A percentile compares a stretch with the other conserved stretches of the same genome.
These are phyloP conservation scores for Trichoderma koningiopsis DNA, from an alignment of 2,329 filamentous ascomycete genomes.

Conservation along the genomic window DNA sequence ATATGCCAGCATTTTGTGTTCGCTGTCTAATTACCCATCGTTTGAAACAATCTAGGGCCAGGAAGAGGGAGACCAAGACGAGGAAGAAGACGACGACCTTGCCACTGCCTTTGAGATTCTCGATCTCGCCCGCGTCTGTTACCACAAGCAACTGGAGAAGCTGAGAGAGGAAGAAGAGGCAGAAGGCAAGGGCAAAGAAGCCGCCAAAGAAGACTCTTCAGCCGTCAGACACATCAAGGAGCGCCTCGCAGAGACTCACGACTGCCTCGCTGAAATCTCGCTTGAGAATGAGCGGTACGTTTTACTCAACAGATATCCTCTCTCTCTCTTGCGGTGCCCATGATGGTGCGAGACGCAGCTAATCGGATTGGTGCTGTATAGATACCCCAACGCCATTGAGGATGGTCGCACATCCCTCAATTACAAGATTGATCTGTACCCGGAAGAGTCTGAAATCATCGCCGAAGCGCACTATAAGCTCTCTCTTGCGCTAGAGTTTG, in stretches of 20 bases:
- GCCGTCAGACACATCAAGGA: slow-evolving; percentile 69
- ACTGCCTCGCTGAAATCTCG: slow-evolving; percentile 93
- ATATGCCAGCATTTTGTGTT: slow-evolving; percentile 27
- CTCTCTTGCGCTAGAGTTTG: slow-evolving; percentile 91
- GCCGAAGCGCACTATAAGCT: slow-evolving; percentile 97
- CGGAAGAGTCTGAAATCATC: slow-evolving; percentile 78
- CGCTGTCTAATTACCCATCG: slow-evolving; percentile 28
- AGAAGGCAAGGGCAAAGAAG: slow-evolving; percentile 48
- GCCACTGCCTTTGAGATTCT: slow-evolving; percentile 82
- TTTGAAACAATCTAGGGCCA: slow-evolving; percentile 36
- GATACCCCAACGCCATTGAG: slow-evolving; percentile 81
- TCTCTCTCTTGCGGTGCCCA: neutral
- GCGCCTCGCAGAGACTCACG: slow-evolving; percentile 87
- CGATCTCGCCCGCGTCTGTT: slow-evolving; percentile 72
- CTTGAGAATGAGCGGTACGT: slow-evolving; percentile 83
- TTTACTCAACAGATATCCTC: neutral
- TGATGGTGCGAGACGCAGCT: neutral
- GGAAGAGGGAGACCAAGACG: slow-evolving; percentile 52
- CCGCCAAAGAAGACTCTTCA: slow-evolving; percentile 44
- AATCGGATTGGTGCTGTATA: slow-evolving; percentile 35
- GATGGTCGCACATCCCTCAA: slow-evolving; percentile 78
- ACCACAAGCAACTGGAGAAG: slow-evolving; percentile 56
- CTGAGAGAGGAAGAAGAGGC: slow-evolving; percentile 37
- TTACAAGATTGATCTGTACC: slow-evolving; percentile 77
- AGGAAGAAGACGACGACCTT: slow-evolving; percentile 71